Conservation (phyloP, 805 yeast species). For the Saccharomyces jurei region DNA sequence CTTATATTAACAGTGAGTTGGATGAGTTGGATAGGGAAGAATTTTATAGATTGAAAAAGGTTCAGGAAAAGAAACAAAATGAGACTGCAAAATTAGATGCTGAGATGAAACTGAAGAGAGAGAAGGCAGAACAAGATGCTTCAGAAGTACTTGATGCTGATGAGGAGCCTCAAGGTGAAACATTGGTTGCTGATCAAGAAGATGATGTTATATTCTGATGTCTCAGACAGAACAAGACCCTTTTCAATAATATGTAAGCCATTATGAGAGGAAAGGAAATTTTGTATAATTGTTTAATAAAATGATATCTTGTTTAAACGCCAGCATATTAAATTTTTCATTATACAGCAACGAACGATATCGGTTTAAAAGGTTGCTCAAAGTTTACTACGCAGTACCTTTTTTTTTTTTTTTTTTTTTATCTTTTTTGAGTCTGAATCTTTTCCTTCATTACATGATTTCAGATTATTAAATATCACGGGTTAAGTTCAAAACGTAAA, state of each 20-base stretch:
- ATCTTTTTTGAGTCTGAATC: background rate
- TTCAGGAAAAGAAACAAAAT: constrained; percentile 86
- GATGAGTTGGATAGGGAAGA: constrained; percentile 98
- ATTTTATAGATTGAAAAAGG: constrained; percentile 91
- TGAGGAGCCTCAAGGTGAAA: constrained; percentile 12
- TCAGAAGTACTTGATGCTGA: constrained; percentile 19
- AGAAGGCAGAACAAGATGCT: constrained; percentile 20
- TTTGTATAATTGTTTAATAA: background rate
- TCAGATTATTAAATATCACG: background rate
- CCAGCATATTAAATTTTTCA: background rate
- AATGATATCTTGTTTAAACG: background rate
- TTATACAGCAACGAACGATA: background rate
- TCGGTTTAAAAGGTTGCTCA: background rate
- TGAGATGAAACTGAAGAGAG: constrained; percentile 31
- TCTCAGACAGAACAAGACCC: background rate
- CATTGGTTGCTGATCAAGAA: constrained; percentile 34
- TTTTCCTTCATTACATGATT: background rate
- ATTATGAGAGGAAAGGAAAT: background rate
- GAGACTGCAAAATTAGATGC: constrained; percentile 61
- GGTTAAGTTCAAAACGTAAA: background rate
- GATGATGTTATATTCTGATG: constrained; percentile 39
- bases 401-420: background rate
- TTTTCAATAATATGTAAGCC: background rate
- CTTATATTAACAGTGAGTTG: constrained; percentile 85
- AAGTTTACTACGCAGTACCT: too few relatives aligned